Base-by-base conservation (phyloP, 1,139 yeast species). In the Pneumocystis carinii region DNA sequence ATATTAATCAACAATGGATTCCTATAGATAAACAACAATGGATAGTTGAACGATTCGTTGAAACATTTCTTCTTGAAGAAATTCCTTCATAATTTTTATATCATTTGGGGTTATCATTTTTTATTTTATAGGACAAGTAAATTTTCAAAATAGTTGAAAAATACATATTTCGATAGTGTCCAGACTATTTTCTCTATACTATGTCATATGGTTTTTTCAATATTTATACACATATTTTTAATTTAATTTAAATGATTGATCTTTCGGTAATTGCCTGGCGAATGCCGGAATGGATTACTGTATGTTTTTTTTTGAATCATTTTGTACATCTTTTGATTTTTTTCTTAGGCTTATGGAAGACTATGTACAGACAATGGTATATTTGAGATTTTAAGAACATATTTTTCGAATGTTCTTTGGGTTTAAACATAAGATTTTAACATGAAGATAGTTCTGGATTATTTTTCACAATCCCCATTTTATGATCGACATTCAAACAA, bases 401-500 rank as follows among this genome's bases (percentile, higher is more conserved):
- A 32, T 32, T 8, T 32, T 32, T 8, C 7, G 35, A 32, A 32
- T 32, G 1, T 8, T 7, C 35, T 32, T 32, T 32, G 35, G 35
- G 3, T 32, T 32, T 32, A 32, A 32, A 32, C 35, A 32, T 32
- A 32, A 6, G 3, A 10, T n/a, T 32, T 15, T 29, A 15, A 36
- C 19, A 41, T 7, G 7, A 8, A 24, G 39, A 8, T 12, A 67
- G 70, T 92, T 1, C 79, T 92, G 24, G 98, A 92, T 67, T 92
- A 92, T 74, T 90, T 94, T 72, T 79, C 96, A 3, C 87, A 88
- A 68, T 87, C 96, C 3, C 98, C 99, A 1, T 94, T 92, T 74
- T 92, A 87, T 72, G 97, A 92, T 72, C 81, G 97, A 68, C 84
- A 95, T 0, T 87, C 97, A 61, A 92, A 90, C 74, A 92, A 92